Evolutionary conservation across 176 grass and related monocot genomes (phyloP).

Genomic region (Raddia distichophylla): DNA sequence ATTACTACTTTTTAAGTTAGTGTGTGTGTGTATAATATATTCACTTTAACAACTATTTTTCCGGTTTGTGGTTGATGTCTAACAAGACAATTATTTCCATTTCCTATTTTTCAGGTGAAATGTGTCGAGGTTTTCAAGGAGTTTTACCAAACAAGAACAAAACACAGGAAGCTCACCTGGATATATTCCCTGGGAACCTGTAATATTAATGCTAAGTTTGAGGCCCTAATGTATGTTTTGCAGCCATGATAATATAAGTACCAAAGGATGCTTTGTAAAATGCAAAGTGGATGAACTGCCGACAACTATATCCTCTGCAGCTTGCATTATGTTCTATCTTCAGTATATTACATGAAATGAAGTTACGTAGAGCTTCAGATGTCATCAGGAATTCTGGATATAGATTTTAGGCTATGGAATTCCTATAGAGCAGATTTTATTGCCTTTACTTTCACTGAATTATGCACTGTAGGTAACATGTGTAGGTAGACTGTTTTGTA

Average conservation of each 20-base stretch:
- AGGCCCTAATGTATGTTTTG: conserved; percentile 5
- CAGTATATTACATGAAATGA: background rate
- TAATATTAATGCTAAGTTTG: conserved; percentile 66
- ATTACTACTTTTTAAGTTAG: too few species aligned
- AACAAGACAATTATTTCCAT: background rate
- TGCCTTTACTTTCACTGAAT: background rate
- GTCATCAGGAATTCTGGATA: background rate
- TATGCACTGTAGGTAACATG: background rate
- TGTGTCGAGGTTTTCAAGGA: conserved; percentile 82
- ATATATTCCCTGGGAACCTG: conserved; percentile 73
- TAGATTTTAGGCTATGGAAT: conserved; percentile 18
- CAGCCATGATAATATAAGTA: background rate
- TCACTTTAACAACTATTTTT: too few species aligned
- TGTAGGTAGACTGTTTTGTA: conserved; percentile 20
- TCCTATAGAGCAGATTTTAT: background rate
- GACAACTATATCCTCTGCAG: background rate
- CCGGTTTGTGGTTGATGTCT: background rate
- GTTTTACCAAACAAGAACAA: conserved; percentile 81
- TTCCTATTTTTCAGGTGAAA: conserved; percentile 60
- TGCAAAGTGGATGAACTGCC: background rate
- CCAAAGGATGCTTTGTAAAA: background rate
- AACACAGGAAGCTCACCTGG: conserved; percentile 75
- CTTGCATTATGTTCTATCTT: background rate
- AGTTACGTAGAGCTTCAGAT: background rate
- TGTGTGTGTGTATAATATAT: too few species aligned